These are phyloP conservation scores for Akanthomyces lecanii DNA, from an alignment of 2,329 filamentous ascomycete genomes.

Conservation along the genomic window DNA sequence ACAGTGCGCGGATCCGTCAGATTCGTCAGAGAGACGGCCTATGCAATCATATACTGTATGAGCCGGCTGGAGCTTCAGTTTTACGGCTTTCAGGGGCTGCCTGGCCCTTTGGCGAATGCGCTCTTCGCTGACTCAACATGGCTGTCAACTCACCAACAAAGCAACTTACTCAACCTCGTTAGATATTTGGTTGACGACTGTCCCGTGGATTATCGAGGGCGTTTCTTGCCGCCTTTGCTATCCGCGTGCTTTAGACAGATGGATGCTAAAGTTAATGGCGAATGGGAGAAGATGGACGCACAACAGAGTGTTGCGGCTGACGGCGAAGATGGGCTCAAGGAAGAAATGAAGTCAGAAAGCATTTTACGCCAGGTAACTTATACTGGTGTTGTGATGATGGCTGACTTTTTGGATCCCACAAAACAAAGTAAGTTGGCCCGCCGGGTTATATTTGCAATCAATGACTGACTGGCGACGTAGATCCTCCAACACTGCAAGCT, in stretches of 20 bases:
- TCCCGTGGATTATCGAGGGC: slow-evolving; percentile 68
- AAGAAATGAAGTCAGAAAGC: slow-evolving; percentile 98
- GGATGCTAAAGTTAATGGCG: slow-evolving; percentile 77
- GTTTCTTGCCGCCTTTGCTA: slow-evolving; percentile 82
- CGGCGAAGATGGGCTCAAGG: slow-evolving; percentile 72
- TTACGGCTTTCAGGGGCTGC: slow-evolving; percentile 83
- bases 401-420: slow-evolving; percentile 77
- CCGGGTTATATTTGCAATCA: not conserved
- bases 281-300: slow-evolving; percentile 76
- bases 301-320: slow-evolving; percentile 59
- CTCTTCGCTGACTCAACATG: slow-evolving; percentile 78
- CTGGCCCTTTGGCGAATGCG: slow-evolving; percentile 75
- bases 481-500: slow-evolving; percentile 29
- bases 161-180: slow-evolving; percentile 85
- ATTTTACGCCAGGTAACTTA: slow-evolving; percentile 90
- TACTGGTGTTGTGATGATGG: slow-evolving; percentile 86
- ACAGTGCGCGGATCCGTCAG: slow-evolving; percentile 85
- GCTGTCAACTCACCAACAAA: slow-evolving; percentile 88
- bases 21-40: slow-evolving; percentile 87
- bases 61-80: slow-evolving; percentile 82
- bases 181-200: slow-evolving; percentile 89
- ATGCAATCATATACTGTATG: slow-evolving; percentile 92
- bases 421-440: slow-evolving; percentile 50
- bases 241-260: slow-evolving; percentile 79
- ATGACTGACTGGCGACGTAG: slow-evolving; percentile 21